Percentiles rank a stretch among this genome's conserved stretches.
These are phyloP conservation scores for Phytophthora rubi DNA, from an alignment of 352 stramenopile genomes.

Conservation along the genomic window DNA sequence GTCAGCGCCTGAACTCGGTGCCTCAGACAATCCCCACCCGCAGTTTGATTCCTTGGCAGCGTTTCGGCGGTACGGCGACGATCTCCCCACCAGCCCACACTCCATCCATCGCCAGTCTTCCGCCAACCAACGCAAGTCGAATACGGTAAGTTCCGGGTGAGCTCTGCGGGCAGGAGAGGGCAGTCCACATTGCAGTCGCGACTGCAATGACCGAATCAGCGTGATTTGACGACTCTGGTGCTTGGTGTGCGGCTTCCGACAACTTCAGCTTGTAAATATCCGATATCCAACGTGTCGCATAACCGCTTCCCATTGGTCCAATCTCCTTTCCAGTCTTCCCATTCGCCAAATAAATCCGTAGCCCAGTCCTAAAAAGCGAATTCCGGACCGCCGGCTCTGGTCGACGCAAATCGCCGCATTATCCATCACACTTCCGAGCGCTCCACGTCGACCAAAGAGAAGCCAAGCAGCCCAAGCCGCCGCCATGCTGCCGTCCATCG, in stretches of 20 bases:
- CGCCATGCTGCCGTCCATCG: conserved; percentile 68
- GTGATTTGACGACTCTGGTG: conserved; percentile 9
- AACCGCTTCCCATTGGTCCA: conserved; percentile 1
- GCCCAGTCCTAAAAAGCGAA: conserved; percentile 7
- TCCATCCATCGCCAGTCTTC: not conserved
- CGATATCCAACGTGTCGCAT: not conserved
- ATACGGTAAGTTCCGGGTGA: no score
- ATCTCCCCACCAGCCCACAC: not conserved
- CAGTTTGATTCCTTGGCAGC: conserved; percentile 2
- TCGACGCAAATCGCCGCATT: not conserved
- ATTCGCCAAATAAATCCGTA: not conserved
- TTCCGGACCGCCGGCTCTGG: conserved; percentile 11
- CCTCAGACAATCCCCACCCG: not conserved
- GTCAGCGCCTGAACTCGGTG: not conserved
- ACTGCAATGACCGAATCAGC: not conserved
- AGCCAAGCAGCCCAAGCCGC: not conserved
- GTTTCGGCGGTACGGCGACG: conserved; percentile 1
- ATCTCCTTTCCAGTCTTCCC: not conserved
- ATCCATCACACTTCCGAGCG: conserved; percentile 10
- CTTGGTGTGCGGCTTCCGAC: conserved; percentile 11
- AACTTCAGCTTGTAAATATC: conserved; percentile 16
- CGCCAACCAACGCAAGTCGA: not conserved
- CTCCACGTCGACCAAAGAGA: conserved; percentile 11
- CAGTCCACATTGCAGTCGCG: no score
- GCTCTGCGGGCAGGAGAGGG: no score